Percentiles rank a stretch among this genome's conserved stretches.
These are phyloP conservation scores for Gliomastix tumulicola DNA, from an alignment of 2,329 filamentous ascomycete genomes.

Conservation along the genomic window DNA sequence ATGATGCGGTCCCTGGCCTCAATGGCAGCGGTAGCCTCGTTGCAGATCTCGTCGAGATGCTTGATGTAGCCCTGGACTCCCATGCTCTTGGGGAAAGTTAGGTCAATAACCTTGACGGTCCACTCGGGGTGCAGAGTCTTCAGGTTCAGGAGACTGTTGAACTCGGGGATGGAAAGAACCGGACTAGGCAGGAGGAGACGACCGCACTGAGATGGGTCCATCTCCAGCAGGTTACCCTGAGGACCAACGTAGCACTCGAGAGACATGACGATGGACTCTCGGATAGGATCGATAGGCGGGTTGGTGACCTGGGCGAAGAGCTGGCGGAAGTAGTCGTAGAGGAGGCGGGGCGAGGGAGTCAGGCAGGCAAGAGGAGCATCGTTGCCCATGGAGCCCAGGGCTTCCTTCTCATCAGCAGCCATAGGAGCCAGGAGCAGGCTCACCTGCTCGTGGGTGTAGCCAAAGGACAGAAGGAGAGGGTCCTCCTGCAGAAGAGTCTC, in stretches of 20 bases:
- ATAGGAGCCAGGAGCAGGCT: constrained; percentile 87
- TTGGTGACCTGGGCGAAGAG: constrained; percentile 98
- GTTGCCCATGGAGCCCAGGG: constrained; percentile 95
- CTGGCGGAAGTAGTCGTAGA: constrained; percentile 96
- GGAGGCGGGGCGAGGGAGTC: constrained; percentile 78
- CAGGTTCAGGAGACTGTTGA: constrained; percentile 80
- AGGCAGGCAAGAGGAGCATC: constrained; percentile 89
- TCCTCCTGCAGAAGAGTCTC: constrained; percentile 73
- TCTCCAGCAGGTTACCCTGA: constrained; percentile 90
- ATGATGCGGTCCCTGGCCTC: constrained; percentile 79
- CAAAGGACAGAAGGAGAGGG: constrained; percentile 75
- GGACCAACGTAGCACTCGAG: constrained; percentile 93
- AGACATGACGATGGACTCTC: constrained; percentile 98
- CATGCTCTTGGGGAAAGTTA: constrained; percentile 84
- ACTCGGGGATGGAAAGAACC: constrained; percentile 81
- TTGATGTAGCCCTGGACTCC: constrained; percentile 79
- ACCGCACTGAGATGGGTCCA: constrained; percentile 84
- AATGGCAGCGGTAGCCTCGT: constrained; percentile 76
- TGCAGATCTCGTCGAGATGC: constrained; percentile 82
- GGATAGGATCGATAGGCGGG: constrained; percentile 92
- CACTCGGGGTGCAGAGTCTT: constrained; percentile 65
- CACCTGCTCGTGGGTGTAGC: constrained; percentile 93
- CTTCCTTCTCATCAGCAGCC: constrained; percentile 96
- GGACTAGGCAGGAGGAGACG: constrained; percentile 82
- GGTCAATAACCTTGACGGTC: constrained; percentile 85